Conservation (phyloP, 129 eudicot genomes). For the Helianthus annuus region DNA sequence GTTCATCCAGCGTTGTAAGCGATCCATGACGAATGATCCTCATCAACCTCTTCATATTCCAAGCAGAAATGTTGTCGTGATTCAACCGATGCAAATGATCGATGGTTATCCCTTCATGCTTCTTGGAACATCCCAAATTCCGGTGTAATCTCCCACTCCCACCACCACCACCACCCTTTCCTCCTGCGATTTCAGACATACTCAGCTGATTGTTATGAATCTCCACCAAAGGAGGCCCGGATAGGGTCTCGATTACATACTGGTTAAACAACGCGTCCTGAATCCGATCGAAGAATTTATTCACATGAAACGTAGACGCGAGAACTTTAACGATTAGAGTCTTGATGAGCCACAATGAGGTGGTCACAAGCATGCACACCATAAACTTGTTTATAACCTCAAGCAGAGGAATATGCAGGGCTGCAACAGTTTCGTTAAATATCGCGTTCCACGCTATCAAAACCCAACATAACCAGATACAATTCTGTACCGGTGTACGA, state of each 20-base stretch:
- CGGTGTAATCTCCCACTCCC: constrained; percentile 25
- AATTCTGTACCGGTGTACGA: constrained; percentile 38
- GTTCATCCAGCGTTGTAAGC: constrained; percentile 38
- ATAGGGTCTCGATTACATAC: constrained; percentile 41
- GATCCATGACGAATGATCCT: constrained; percentile 36
- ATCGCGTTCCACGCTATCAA: constrained; percentile 36
- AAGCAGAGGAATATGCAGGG: constrained; percentile 22
- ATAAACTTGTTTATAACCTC: constrained; percentile 39
- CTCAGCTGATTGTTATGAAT: constrained; percentile 34
- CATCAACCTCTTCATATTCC: constrained; percentile 48
- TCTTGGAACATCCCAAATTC: constrained; percentile 19
- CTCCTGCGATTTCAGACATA: constrained; percentile 24
- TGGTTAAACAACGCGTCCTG: constrained; percentile 41
- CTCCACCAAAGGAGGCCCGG: constrained; percentile 39
- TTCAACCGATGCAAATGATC: constrained; percentile 45
- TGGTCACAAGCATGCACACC: constrained; percentile 38
- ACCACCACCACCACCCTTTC: constrained; percentile 15
- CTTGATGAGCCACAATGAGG: constrained; percentile 38
- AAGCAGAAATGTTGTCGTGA: constrained; percentile 40
- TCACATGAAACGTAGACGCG: constrained; percentile 41
- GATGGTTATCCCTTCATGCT: constrained; percentile 36
- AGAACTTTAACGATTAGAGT: constrained; percentile 41
- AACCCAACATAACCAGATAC: constrained; percentile 42
- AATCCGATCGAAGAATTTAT: constrained; percentile 39
- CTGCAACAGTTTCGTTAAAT: constrained; percentile 24